phyloP scores from a whole-genome alignment of 345 rosid species.

The Camelina hispida region DNA sequence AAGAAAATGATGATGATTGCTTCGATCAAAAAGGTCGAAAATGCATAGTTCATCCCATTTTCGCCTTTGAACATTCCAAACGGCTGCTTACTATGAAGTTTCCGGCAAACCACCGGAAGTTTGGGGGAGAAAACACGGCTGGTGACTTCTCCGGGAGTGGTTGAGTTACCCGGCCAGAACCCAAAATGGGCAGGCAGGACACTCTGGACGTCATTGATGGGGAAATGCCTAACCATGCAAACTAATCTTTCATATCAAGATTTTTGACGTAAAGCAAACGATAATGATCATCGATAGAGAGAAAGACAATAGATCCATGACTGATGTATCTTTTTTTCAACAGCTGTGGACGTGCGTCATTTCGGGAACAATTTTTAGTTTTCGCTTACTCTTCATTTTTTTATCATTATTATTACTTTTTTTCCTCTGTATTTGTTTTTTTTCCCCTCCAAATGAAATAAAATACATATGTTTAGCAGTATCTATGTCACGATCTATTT shows the following conservation, averaged over 20 bases:
- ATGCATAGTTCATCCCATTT: conserved; percentile 49
- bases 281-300: conserved; percentile 4
- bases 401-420: neutral
- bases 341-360: conserved; percentile 43
- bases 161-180: conserved; percentile 36
- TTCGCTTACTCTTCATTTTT: neutral
- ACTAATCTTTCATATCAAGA: conserved; percentile 6
- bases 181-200: conserved; percentile 30
- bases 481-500: neutral
- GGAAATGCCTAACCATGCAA: conserved; percentile 45
- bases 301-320: conserved; percentile 20
- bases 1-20: conserved; percentile 47
- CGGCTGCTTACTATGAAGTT: conserved; percentile 22
- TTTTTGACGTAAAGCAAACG: conserved; percentile 4
- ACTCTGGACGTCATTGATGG: conserved; percentile 14
- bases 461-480: neutral
- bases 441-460: neutral
- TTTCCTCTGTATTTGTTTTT: neutral
- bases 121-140: neutral
- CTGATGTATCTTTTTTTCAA: neutral
- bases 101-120: conserved; percentile 47
- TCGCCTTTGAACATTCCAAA: conserved; percentile 54
- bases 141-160: neutral
- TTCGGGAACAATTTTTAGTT: conserved; percentile 27
- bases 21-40: conserved; percentile 51